Evolutionary conservation across 225 moss, liverwort and hornwort species (phyloP).

Genomic region (Thuidium tamariscinum): DNA sequence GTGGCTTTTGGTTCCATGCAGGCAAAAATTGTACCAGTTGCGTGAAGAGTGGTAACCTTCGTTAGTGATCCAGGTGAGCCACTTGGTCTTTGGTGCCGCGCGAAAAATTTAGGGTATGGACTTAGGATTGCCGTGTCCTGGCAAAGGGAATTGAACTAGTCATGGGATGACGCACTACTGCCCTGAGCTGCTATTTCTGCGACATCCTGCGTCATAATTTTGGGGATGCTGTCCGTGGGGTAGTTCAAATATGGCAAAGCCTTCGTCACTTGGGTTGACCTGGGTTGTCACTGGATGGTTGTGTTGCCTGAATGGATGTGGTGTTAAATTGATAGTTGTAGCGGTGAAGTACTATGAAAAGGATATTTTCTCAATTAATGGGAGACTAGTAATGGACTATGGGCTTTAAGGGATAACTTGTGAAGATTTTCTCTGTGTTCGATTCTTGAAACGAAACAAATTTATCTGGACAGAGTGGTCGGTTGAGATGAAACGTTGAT

Average conservation of each 20-base stretch:
- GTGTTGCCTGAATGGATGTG: background rate
- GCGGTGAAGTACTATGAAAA: background rate
- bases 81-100: background rate
- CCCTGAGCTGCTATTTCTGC: background rate
- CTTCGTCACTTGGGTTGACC: background rate
- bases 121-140: background rate
- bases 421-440: background rate
- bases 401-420: background rate
- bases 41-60: constrained; percentile 53
- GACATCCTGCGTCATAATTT: background rate
- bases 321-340: constrained; percentile 39
- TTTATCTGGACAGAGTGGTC: background rate
- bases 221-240: background rate
- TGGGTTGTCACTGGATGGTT: background rate
- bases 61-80: constrained; percentile 44
- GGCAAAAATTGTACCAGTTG: constrained; percentile 46
- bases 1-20: background rate
- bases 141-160: background rate
- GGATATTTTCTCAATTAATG: background rate
- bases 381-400: background rate
- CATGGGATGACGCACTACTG: background rate
- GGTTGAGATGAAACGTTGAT: background rate
- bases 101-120: background rate
- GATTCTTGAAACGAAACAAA: background rate
- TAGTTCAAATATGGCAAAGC: background rate